Conservation (phyloP, 371 early-diverging fungal genomes). For the Circinella minor region DNA sequence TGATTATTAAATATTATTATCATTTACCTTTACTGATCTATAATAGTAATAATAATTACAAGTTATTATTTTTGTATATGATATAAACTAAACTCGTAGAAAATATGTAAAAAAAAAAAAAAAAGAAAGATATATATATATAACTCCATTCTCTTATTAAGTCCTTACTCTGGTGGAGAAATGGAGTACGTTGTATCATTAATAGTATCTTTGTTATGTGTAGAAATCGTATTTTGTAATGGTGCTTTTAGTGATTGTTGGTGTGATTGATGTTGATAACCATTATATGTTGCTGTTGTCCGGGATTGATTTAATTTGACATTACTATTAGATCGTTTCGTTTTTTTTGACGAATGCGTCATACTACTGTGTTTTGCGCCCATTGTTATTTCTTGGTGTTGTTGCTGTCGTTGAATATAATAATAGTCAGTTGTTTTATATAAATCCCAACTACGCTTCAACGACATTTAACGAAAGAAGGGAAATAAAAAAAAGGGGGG, state of each 20-base stretch:
- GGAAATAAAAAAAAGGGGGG: not conserved
- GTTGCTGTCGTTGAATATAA: not conserved
- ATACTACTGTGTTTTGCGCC: slow-evolving; percentile 18
- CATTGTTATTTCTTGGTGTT: slow-evolving; percentile 9
- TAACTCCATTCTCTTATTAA: too few species aligned
- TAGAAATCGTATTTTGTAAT: not conserved
- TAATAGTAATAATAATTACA: too few species aligned
- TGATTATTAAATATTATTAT: too few species aligned
- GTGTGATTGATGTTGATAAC: not conserved
- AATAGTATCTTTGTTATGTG: not conserved
- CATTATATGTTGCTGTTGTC: slow-evolving; percentile 1
- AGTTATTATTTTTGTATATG: too few species aligned
- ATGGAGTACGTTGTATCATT: not conserved
- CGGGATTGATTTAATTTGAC: not conserved
- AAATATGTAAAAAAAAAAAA: too few species aligned
- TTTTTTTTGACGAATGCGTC: slow-evolving; percentile 3
- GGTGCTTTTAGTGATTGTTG: not conserved
- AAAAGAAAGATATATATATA: too few species aligned
- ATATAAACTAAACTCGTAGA: too few species aligned
- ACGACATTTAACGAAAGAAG: slow-evolving; percentile 9
- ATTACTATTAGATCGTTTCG: slow-evolving; percentile 9
- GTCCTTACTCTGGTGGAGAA: not conserved
- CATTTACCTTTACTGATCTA: too few species aligned
- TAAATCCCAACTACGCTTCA: slow-evolving; percentile 10
- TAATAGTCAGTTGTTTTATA: not conserved